Percentiles rank a stretch among this genome's conserved stretches.
Evolutionary conservation across 345 rosid genomes (phyloP).

Genomic region (Capsella bursapastoris): DNA sequence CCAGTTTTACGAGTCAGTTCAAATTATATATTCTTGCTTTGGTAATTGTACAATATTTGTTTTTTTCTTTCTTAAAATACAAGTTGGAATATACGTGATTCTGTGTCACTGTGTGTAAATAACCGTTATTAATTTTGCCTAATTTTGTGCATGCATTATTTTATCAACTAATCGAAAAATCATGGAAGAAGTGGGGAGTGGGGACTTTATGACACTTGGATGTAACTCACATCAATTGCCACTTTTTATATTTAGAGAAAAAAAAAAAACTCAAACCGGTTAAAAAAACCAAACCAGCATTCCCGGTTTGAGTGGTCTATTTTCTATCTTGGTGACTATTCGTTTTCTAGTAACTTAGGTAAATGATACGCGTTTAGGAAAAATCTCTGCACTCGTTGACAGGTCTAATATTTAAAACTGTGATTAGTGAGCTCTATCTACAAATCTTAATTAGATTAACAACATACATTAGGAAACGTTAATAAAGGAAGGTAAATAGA

Average conservation of each 20-base stretch:
- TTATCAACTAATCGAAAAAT: constrained; percentile 52
- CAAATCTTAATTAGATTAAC: neutral
- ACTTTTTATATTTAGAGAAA: too few relatives aligned
- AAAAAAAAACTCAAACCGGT: constrained; percentile 6
- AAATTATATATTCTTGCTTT: too few relatives aligned
- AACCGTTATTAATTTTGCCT: too few relatives aligned
- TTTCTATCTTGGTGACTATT: constrained; percentile 24
- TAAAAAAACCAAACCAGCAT: neutral
- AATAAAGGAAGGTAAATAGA: neutral
- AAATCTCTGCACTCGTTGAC: constrained; percentile 38
- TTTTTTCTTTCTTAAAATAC: too few relatives aligned
- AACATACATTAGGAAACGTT: neutral
- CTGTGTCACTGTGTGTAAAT: too few relatives aligned
- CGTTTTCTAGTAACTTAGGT: constrained; percentile 33
- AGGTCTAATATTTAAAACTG: constrained; percentile 14
- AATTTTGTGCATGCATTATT: neutral
- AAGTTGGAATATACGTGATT: too few relatives aligned
- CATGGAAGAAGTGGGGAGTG: constrained; percentile 51
- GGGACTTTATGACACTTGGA: constrained; percentile 41
- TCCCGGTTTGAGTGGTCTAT: neutral
- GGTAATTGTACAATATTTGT: too few relatives aligned
- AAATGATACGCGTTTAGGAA: constrained; percentile 41
- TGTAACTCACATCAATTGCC: too few relatives aligned
- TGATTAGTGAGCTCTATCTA: neutral
- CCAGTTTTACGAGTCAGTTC: too few relatives aligned